phyloP scores from a whole-genome alignment of 2,329 filamentous ascomycete species.

The Alternaria sp. region DNA sequence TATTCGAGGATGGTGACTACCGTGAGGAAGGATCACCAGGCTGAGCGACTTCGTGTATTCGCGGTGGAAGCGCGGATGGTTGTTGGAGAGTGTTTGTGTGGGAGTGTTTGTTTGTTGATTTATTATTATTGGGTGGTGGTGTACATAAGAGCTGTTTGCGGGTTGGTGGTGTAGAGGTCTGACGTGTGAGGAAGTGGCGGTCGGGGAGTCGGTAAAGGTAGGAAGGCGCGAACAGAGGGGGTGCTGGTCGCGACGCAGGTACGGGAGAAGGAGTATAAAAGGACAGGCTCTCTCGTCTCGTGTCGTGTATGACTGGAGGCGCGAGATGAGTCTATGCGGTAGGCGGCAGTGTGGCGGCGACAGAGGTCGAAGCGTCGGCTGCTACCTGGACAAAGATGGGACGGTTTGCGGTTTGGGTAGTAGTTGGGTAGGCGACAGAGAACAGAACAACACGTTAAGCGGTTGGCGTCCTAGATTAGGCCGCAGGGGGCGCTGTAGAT shows the following conservation, averaged over 20 bases:
- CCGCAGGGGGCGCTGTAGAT: conserved; percentile 42
- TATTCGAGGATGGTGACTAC: conserved; percentile 40
- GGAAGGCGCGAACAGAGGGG: conserved; percentile 19
- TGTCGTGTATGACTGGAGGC: conserved; percentile 21
- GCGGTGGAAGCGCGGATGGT: conserved; percentile 18
- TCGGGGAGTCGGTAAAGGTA: conserved; percentile 34
- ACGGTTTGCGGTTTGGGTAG: conserved; percentile 18
- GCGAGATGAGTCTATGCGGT: conserved; percentile 33
- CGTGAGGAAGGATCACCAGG: conserved; percentile 36
- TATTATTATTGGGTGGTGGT: conserved; percentile 40
- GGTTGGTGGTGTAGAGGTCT: conserved; percentile 31
- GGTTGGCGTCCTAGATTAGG: conserved; percentile 40
- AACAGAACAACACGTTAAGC: conserved; percentile 27
- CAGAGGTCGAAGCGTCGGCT: conserved; percentile 34
- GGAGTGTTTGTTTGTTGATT: conserved; percentile 21
- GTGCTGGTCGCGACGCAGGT: conserved; percentile 22
- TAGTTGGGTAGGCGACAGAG: conserved; percentile 27
- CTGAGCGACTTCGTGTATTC: conserved; percentile 39
- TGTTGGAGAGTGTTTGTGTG: conserved; percentile 7
- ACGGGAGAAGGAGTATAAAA: conserved; percentile 20
- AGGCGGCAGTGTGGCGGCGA: conserved; percentile 43
- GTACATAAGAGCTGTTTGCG: conserved; percentile 30
- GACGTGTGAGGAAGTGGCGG: conserved; percentile 43
- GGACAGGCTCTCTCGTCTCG: conserved; percentile 28
- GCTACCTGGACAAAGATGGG: conserved; percentile 38